A percentile compares a stretch with the other conserved stretches of the same genome.
phyloP scores from a whole-genome alignment of 352 stramenopile species.

The Phytophthora parvispora region DNA sequence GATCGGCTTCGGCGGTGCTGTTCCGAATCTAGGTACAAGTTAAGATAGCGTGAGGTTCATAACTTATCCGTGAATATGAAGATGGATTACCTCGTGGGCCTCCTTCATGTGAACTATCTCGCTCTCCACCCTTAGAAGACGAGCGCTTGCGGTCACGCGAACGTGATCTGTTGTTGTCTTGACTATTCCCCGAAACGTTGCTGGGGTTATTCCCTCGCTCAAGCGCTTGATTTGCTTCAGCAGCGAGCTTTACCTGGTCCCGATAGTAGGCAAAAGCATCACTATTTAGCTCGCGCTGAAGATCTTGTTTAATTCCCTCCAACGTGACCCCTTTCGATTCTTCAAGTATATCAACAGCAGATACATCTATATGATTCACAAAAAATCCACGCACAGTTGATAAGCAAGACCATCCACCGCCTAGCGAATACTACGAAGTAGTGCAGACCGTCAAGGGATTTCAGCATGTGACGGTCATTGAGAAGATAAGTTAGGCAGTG shows the following conservation, averaged over 20 bases:
- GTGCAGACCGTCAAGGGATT: slow-evolving; percentile 51
- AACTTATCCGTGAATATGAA: background rate
- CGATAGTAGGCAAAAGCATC: slow-evolving; percentile 49
- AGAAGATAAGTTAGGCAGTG: slow-evolving; percentile 68
- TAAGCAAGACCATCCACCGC: background rate
- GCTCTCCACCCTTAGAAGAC: slow-evolving; percentile 11
- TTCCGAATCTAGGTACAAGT: slow-evolving; percentile 6
- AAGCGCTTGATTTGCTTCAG: slow-evolving; percentile 16
- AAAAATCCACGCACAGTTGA: background rate
- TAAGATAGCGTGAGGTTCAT: background rate
- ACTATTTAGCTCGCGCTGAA: slow-evolving; percentile 60
- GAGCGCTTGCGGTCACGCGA: slow-evolving; percentile 23
- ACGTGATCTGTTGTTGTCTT: slow-evolving; percentile 1
- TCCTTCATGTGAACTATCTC: background rate
- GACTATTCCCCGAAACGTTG: background rate
- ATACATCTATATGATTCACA: slow-evolving; percentile 52
- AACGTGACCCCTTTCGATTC: slow-evolving; percentile 55
- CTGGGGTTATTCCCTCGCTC: slow-evolving; percentile 1
- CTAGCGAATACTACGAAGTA: background rate
- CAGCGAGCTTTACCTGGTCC: slow-evolving; percentile 40
- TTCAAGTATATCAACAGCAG: slow-evolving; percentile 63
- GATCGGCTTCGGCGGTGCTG: slow-evolving; percentile 17
- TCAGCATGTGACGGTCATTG: slow-evolving; percentile 58
- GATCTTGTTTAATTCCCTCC: slow-evolving; percentile 58
- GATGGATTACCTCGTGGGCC: slow-evolving; percentile 8